Conservation (phyloP, 768 basidiomycete species). For the Clitopilus hobsonii region DNA sequence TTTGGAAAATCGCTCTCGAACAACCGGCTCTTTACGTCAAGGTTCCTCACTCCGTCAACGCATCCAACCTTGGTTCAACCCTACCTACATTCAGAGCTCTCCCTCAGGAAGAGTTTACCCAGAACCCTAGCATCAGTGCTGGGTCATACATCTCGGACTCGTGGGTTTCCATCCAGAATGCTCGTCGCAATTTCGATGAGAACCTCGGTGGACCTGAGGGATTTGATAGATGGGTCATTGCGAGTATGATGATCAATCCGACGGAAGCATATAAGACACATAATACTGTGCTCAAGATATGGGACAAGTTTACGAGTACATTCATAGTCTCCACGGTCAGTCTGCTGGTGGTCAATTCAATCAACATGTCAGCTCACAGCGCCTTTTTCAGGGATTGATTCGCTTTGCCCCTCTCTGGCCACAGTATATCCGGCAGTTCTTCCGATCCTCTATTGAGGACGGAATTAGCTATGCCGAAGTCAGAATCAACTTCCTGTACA, state of each 20-base stretch:
- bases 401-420: slow-evolving; percentile 53
- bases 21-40: slow-evolving; percentile 61
- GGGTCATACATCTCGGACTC: slow-evolving; percentile 33
- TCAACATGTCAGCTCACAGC: too few relatives aligned
- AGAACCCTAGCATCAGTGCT: slow-evolving; percentile 31
- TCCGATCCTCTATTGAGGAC: slow-evolving; percentile 59
- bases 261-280: slow-evolving; percentile 69
- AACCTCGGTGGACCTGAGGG: slow-evolving; percentile 55
- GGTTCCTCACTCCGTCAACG: slow-evolving; percentile 31
- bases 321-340: slow-evolving; percentile 45
- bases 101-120: slow-evolving; percentile 27
- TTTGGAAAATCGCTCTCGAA: slow-evolving; percentile 51
- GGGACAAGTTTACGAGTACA: slow-evolving; percentile 64
- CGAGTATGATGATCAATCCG: slow-evolving; percentile 62
- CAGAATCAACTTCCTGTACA: slow-evolving; percentile 58
- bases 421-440: slow-evolving; percentile 59
- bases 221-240: slow-evolving; percentile 65
- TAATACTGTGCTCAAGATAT: slow-evolving; percentile 71
- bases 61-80: slow-evolving; percentile 32
- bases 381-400: slow-evolving; percentile 34
- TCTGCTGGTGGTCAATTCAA: slow-evolving; percentile 2
- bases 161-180: slow-evolving; percentile 55
- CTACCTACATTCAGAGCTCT: slow-evolving; percentile 54
- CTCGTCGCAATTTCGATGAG: slow-evolving; percentile 46
- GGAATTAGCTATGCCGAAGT: slow-evolving; percentile 70